These are phyloP conservation scores for Chlorella sp. DNA, from an alignment of 139 green algal species.

Conservation along the genomic window DNA sequence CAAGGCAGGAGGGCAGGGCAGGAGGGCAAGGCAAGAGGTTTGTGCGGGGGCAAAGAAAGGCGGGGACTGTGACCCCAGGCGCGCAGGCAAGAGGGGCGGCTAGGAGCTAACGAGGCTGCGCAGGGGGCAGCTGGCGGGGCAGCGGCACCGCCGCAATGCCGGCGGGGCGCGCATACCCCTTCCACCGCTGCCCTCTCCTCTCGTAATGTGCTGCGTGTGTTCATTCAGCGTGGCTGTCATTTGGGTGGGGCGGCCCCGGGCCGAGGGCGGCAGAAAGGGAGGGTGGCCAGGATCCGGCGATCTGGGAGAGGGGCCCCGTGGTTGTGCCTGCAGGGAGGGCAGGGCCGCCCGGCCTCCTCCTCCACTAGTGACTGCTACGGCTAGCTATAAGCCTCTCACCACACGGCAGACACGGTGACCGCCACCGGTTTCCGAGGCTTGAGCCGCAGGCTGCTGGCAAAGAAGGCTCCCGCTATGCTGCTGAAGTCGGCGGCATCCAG, in stretches of 20 bases:
- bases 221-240: no score
- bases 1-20: neutral
- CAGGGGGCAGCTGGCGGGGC: neutral
- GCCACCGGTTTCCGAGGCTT: conserved; percentile 41
- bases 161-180: neutral
- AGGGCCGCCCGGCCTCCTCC: neutral
- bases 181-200: neutral
- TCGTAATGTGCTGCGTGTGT: neutral
- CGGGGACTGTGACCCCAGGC: no score
- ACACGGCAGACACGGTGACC: conserved; percentile 22
- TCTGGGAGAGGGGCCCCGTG: neutral
- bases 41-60: no score
- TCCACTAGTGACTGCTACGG: neutral
- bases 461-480: neutral
- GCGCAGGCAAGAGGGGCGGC: neutral
- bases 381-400: neutral
- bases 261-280: no score
- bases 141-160: neutral
- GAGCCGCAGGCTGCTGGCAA: conserved; percentile 27
- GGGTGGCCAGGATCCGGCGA: no score
- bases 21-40: neutral
- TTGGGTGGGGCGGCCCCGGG: no score
- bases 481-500: neutral
- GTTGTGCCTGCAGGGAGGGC: no score
- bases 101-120: no score